Base-by-base conservation (phyloP, 192 early-diverging fungal genomes). In the Pilobolus umbonatus region DNA sequence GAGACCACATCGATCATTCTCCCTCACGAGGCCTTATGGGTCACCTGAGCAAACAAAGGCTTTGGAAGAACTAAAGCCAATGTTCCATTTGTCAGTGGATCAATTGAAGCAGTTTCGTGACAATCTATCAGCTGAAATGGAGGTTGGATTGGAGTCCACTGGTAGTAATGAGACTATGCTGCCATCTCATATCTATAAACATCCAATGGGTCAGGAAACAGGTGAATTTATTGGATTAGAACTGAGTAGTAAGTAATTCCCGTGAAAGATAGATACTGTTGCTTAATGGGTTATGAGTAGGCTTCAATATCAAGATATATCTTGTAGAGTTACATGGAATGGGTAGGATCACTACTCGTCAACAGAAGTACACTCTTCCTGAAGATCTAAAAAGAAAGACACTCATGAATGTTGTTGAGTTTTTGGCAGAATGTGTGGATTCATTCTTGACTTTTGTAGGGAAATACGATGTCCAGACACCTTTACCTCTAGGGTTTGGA, bases 201-300 rank as follows among this genome's bases (percentile, higher is more conserved):
- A 83, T 22, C 91, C 93, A 8, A 79, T 64, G 6, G 90, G 91
- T 14, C 75, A 64, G 57, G 93, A 95, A 65, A 78, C 71, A 17
- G 93, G 93, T 40, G 76, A 82, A 47, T 89, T 79, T 80, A 74
- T 87, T 53, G 91, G 89, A 2, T 72, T 95, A 32, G 93, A 95
- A 62, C 68, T 95, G 30, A 92, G 88, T 48, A 90, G 92, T 48
- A 88, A 69, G 31, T 51, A 88, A 31, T 7, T 40, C 11, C n/a
- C 11, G n/a, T n/a, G 3, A 25, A 21, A 46, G 22, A 46, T 46
- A 25, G 11, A 46, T 8, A 46, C 10, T 26, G 2, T 26, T 24
- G 17, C n/a, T 11, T 22, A 35, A 5, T 43, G 34, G 15, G 26
- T 49, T 24, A 52, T 30, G 34, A 19, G 30, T 34, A 67, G 71